A percentile compares a stretch with the other conserved stretches of the same genome.
Evolutionary conservation across 78 protist species (phyloP).

Genomic region (Speleostelium caveatum): DNA sequence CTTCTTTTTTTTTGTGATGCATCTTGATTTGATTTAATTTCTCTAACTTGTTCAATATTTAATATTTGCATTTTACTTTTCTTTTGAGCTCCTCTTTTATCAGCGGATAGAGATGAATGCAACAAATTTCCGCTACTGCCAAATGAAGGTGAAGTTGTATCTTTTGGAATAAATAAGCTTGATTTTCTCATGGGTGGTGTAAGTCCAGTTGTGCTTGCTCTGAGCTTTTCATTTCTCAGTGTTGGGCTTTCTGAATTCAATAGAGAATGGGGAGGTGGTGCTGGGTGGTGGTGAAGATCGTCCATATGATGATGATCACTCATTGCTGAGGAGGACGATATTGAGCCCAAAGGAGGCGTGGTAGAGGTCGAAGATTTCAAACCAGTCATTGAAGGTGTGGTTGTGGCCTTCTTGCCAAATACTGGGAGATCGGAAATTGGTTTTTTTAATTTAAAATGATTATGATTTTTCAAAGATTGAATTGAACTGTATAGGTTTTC

Average conservation of each 20-base stretch:
- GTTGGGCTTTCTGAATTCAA: neutral
- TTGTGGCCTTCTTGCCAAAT: slow-evolving; percentile 13
- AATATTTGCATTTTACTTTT: slow-evolving; percentile 51
- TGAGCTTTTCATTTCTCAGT: slow-evolving; percentile 28
- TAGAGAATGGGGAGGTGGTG: neutral
- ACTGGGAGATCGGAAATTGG: slow-evolving; percentile 52
- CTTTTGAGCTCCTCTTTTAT: slow-evolving; percentile 35
- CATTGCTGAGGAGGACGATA: neutral
- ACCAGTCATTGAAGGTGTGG: slow-evolving; percentile 60
- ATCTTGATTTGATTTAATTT: neutral
- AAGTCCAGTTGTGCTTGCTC: neutral
- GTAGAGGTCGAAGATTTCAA: slow-evolving; percentile 22
- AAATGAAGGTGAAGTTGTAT: neutral
- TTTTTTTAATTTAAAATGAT: slow-evolving; percentile 44
- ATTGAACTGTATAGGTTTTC: no score
- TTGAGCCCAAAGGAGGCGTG: neutral
- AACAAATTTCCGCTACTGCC: neutral
- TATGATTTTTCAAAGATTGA: slow-evolving; percentile 14
- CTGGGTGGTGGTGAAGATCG: neutral
- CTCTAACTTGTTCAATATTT: slow-evolving; percentile 48
- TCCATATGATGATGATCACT: neutral
- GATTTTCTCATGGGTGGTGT: slow-evolving; percentile 55
- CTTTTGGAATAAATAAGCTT: slow-evolving; percentile 40
- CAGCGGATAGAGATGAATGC: neutral
- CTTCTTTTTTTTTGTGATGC: slow-evolving; percentile 30